Evolutionary conservation across 176 grass and related monocot genomes (phyloP).

Genomic region (Oryza coarctata): DNA sequence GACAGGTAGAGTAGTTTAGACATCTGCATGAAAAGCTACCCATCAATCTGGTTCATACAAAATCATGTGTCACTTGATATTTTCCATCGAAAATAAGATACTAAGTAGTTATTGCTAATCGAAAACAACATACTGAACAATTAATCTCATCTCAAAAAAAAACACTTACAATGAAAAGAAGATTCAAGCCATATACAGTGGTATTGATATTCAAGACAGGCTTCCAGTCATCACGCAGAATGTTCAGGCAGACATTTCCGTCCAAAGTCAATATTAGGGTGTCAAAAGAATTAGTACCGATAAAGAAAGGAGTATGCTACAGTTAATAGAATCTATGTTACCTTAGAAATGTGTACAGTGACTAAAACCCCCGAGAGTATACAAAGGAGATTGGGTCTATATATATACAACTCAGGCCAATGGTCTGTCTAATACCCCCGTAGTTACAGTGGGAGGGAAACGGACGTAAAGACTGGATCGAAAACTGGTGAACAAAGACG

Average conservation of each 20-base stretch:
- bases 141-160: neutral
- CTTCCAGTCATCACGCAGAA: slow-evolving; percentile 79
- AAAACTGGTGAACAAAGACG: no score
- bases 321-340: slow-evolving; percentile 1
- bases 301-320: neutral
- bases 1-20: neutral
- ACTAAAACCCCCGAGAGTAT: no score
- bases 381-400: no score
- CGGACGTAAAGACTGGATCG: no score
- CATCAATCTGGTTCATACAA: neutral
- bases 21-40: neutral
- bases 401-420: no score
- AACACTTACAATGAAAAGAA: slow-evolving; percentile 60
- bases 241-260: slow-evolving; percentile 78
- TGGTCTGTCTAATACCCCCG: no score
- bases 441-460: no score
- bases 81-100: neutral
- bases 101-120: neutral
- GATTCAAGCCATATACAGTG: slow-evolving; percentile 68
- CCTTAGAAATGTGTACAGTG: no score
- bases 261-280: slow-evolving; percentile 85
- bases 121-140: neutral
- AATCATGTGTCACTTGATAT: neutral
- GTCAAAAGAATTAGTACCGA: slow-evolving; percentile 25
- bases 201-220: slow-evolving; percentile 77